Evolutionary conservation across 345 rosid species (phyloP), one percentile per base, ranked within the genome.

Genomic region (Syzygium aqueum): DNA sequence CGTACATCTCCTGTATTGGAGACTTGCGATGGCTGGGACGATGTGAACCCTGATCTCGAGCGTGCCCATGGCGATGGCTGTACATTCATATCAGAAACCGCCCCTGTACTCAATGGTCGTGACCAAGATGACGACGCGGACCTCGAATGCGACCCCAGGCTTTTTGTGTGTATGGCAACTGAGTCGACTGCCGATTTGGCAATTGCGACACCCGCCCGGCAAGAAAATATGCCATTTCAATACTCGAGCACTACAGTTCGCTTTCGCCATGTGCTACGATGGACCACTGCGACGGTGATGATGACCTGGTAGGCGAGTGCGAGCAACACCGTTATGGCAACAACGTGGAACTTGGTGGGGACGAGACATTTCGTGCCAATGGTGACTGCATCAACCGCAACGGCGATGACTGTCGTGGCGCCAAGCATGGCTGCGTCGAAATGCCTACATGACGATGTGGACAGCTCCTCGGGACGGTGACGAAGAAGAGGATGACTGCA

Each of bases 361-460:
- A 28, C 5, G 1, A 63, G 77, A 63, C 37, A 54, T 54, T 54
- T 7, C 8, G 12, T 9, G 59, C 21, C 27, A 8, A 19, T 2
- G 3, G 61, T 12, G 53, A 51, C 53, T 51, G 16, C 53, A 51
- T 51, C 12, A 12, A 56, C 11, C 5, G 11, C 28, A 28, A 25
- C 14, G 0, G 21, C 0, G 21, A 2, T 3, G 40, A 28, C 40
- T 28, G 77, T 15, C 7, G 5, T 3, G 77, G 77, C 21, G 0
- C 2, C 77, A 13, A 57, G 77, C 22, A 30, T 65, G 77, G 77
- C 22, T 65, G 1, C 77, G 22, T 3, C 6, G 65, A 15, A n/a
- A 30, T 0, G 22, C 43, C 77, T 30, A 7, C 77, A 13, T 28
- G 53, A 52, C 6, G 21, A 52, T 17, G 1, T 52, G 19, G 53